These are phyloP conservation scores for Ophiostoma sp. DNA, from an alignment of 2,329 filamentous ascomycete species.

Conservation along the genomic window DNA sequence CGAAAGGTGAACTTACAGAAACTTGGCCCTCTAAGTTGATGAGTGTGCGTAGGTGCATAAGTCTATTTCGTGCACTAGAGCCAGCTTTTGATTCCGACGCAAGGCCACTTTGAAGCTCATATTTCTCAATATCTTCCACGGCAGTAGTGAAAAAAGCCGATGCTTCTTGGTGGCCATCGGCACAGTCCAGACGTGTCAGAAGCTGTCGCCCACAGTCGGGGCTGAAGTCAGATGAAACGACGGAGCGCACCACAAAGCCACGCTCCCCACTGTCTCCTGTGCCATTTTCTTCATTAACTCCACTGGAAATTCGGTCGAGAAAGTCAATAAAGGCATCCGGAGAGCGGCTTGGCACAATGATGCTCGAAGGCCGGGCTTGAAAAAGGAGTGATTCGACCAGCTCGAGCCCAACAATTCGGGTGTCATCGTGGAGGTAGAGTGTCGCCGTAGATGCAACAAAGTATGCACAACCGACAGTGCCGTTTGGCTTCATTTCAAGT, in stretches of 20 bases:
- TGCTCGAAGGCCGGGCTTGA: constrained; percentile 55
- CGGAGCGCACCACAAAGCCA: constrained; percentile 59
- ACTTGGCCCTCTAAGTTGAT: constrained; percentile 73
- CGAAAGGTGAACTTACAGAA: constrained; percentile 53
- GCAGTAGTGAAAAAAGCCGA: constrained; percentile 56
- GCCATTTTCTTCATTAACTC: background rate
- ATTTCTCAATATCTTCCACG: constrained; percentile 39
- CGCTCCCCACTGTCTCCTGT: background rate
- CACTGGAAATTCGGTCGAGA: constrained; percentile 31
- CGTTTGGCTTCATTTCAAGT: constrained; percentile 69
- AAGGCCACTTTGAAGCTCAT: constrained; percentile 32
- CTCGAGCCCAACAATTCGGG: constrained; percentile 67
- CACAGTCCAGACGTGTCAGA: constrained; percentile 59
- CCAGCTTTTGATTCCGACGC: constrained; percentile 43
- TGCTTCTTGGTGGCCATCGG: constrained; percentile 48
- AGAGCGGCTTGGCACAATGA: constrained; percentile 54
- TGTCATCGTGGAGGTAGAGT: constrained; percentile 76
- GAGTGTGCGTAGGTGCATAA: constrained; percentile 67
- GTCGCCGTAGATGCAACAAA: constrained; percentile 70
- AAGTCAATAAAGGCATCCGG: constrained; percentile 44
- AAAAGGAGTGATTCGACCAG: constrained; percentile 62
- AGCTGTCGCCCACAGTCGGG: constrained; percentile 66
- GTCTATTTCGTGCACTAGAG: constrained; percentile 59
- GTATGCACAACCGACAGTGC: constrained; percentile 79
- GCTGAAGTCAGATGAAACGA: constrained; percentile 71